A percentile compares a stretch with the other conserved stretches of the same genome.
Conservation (phyloP, 139 green algal genomes). For the Volvox reticuliferus region DNA sequence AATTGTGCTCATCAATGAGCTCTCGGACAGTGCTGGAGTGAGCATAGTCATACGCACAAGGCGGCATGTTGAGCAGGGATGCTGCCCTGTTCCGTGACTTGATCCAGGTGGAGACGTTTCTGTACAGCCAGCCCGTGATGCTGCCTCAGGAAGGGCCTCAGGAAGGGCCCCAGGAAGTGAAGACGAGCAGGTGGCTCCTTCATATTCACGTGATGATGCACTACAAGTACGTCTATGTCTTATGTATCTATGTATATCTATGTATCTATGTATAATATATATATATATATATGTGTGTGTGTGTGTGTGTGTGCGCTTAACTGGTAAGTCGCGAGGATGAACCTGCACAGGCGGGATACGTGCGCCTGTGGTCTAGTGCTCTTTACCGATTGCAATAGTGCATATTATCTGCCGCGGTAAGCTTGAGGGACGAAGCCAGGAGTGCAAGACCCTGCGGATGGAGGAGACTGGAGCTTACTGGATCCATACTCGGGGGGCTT, state of each 20-base stretch:
- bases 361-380: no score
- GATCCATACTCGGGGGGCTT: no score
- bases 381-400: no score
- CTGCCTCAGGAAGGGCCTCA: not conserved
- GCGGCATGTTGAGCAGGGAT: not conserved
- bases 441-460: no score
- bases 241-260: no score
- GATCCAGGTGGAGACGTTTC: not conserved
- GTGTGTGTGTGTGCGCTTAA: no score
- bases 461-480: no score
- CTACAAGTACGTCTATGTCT: conserved; percentile 9
- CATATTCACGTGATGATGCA: conserved; percentile 11
- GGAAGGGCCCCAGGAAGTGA: not conserved
- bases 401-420: no score
- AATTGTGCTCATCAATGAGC: not conserved
- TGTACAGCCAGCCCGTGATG: not conserved
- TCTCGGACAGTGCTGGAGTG: not conserved
- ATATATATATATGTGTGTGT: no score
- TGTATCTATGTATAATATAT: not conserved
- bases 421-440: no score
- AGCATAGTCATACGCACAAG: not conserved
- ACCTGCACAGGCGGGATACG: no score
- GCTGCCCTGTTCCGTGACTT: not conserved
- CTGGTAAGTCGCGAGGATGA: no score
- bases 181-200: not conserved